Evolutionary conservation across 495 filamentous ascomycete genomes (phyloP), one percentile per base, ranked within the genome.

Genomic region (Sphaerosporella brunnea): DNA sequence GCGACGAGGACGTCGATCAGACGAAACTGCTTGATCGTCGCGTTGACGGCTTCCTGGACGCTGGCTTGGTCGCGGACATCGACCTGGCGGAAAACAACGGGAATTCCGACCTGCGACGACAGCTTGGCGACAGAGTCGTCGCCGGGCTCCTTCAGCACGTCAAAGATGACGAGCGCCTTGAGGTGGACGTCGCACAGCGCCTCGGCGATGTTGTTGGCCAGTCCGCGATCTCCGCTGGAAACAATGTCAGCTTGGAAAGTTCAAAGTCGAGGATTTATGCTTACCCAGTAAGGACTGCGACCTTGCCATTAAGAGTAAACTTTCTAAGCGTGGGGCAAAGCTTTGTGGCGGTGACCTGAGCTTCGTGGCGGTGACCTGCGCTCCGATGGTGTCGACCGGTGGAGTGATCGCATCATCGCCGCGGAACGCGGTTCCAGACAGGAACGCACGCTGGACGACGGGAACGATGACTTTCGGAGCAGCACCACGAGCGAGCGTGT

Each of bases 171-270:
- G 39, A 86, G 70, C 18, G 75, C 76, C 64, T 78, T 75, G 26
- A 76, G 72, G 36, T 81, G 80, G 45, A 74, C 78, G 60, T 86
- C 80, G 39, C 76, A 73, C 50, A 80, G 73, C 21, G 78, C 80
- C 47, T 78, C 72, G 34, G 81, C 77, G 76, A 86, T 86, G 62
- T 78, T 70, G 66, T 75, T 77, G 50, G 81, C 81, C 26, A 86
- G 68, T 53, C 81, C 79, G 51, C 81, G 77, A 51, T 77, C 81
- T 61, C 79, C 81, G 58, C 80, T 83, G n/a, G n/a, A n/a, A n/a
- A n/a, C n/a, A n/a, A n/a, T n/a, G n/a, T n/a, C n/a, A n/a, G n/a
- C n/a, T n/a, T n/a, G n/a, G n/a, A n/a, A n/a, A n/a, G n/a, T n/a
- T n/a, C n/a, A n/a, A n/a, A n/a, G n/a, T n/a, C n/a, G n/a, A 23